These are phyloP conservation scores for Asclepias syriaca DNA, from an alignment of 257 asterid species.

Conservation along the genomic window DNA sequence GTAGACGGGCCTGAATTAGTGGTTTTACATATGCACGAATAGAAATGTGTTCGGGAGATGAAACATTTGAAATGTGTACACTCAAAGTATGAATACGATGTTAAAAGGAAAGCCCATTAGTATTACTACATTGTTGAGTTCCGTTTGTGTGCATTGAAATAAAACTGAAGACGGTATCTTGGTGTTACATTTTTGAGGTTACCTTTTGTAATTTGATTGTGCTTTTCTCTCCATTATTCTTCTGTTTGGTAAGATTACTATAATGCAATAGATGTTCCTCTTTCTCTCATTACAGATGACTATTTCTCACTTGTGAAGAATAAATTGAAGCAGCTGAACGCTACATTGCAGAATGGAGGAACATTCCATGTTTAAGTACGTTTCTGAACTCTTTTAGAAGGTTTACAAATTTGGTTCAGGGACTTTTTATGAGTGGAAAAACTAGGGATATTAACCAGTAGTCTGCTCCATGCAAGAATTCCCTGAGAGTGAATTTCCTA, in stretches of 20 bases:
- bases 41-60: background rate
- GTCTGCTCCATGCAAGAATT: constrained; percentile 53
- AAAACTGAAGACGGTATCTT: background rate
- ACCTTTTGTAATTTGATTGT: background rate
- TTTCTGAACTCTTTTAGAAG: too few species aligned
- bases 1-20: background rate
- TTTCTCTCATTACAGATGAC: background rate
- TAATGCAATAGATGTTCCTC: background rate
- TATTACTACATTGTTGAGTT: background rate
- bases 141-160: background rate
- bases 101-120: background rate
- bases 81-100: background rate
- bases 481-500: constrained; percentile 36
- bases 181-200: background rate
- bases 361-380: background rate
- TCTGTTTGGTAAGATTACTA: background rate
- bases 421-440: constrained; percentile 19
- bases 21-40: background rate
- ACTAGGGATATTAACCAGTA: constrained; percentile 21
- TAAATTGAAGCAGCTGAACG: background rate
- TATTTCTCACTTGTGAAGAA: background rate
- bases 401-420: background rate
- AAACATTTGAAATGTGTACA: background rate
- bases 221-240: background rate
- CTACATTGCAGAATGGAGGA: background rate